phyloP scores from a whole-genome alignment of 768 basidiomycete species.

The Collybia sordida region DNA sequence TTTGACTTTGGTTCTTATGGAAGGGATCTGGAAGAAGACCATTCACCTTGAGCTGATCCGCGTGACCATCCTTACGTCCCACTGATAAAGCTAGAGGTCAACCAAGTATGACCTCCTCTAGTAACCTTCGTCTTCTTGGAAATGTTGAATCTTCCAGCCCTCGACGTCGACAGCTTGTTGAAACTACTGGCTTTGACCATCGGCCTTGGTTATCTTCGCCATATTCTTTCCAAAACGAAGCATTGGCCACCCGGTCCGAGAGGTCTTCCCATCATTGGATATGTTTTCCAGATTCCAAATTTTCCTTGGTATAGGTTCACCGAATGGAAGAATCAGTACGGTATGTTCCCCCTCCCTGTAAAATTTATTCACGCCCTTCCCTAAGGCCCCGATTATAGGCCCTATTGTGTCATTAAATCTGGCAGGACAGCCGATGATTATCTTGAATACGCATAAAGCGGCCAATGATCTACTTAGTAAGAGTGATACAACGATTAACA shows the following conservation, averaged over 20 bases:
- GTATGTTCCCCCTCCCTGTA: neutral
- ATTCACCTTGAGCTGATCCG: too few species aligned
- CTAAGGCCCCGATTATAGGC: neutral
- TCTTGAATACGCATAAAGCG: conserved; percentile 1
- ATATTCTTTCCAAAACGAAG: too few species aligned
- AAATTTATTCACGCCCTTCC: neutral
- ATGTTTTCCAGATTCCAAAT: neutral
- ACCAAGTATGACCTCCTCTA: too few species aligned
- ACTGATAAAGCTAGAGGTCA: too few species aligned
- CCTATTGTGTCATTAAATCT: conserved; percentile 1
- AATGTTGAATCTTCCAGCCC: too few species aligned
- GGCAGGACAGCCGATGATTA: conserved; percentile 2
- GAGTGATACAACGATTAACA: neutral
- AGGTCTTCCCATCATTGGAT: conserved; percentile 1
- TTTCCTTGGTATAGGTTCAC: conserved; percentile 1
- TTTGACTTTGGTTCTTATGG: too few species aligned
- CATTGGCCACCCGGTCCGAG: neutral
- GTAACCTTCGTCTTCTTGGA: too few species aligned
- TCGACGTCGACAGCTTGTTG: too few species aligned
- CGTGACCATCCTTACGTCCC: too few species aligned
- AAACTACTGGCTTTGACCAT: too few species aligned
- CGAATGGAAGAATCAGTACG: conserved; percentile 1
- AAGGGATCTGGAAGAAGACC: too few species aligned
- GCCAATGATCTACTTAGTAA: conserved; percentile 1
- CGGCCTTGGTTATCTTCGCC: too few species aligned